Evolutionary conservation across 2,329 filamentous ascomycete genomes (phyloP).

Genomic region (Colletotrichum sojae): DNA sequence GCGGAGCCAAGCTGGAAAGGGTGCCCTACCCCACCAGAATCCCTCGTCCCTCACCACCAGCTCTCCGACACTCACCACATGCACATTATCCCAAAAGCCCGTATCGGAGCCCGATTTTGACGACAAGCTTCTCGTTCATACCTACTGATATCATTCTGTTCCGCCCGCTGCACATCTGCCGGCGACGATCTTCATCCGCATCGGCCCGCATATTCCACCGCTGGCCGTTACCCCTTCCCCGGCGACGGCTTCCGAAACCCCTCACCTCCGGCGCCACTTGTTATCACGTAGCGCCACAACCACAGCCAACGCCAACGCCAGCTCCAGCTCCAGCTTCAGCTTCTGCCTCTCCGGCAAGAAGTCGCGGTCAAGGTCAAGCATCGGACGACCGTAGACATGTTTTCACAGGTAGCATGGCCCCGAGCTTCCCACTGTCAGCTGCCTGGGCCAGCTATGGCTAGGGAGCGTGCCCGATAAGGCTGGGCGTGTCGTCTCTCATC

Average conservation of each 20-base stretch:
- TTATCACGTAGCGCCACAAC: conserved; percentile 3
- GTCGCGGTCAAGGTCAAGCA: not conserved
- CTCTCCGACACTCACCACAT: conserved; percentile 19
- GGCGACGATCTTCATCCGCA: not conserved
- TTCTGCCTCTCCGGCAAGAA: not conserved
- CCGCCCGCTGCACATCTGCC: not conserved
- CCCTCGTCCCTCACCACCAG: conserved; percentile 28
- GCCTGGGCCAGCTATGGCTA: not conserved
- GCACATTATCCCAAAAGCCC: conserved; percentile 31
- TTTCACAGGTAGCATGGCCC: conserved; percentile 29
- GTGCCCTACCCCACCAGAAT: conserved; percentile 32
- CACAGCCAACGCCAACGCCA: no score
- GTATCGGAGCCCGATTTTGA: conserved; percentile 26
- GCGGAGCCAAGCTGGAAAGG: conserved; percentile 27
- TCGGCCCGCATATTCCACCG: not conserved
- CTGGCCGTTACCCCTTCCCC: not conserved
- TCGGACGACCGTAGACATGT: conserved; percentile 10
- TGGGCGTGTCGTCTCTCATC: not conserved
- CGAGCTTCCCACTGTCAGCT: conserved; percentile 3
- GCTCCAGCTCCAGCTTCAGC: not conserved
- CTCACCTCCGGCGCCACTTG: conserved; percentile 29
- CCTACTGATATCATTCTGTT: not conserved
- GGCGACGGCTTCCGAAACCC: conserved; percentile 22
- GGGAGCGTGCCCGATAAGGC: conserved; percentile 2
- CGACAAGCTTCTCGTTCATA: not conserved